phyloP scores from a whole-genome alignment of 495 filamentous ascomycete species.

The Penicillium odoratum region DNA sequence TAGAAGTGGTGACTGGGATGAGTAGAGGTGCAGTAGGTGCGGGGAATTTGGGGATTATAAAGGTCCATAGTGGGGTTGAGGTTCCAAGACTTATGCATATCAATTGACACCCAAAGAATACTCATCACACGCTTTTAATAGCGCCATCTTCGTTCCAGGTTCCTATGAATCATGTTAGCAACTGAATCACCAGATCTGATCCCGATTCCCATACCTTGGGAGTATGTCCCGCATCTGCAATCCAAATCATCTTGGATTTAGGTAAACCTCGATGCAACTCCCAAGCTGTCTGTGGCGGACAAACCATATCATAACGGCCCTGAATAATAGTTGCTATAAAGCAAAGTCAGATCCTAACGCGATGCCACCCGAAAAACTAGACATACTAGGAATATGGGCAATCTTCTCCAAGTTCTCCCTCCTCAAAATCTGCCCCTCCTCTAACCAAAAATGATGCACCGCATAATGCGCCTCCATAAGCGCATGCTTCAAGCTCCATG shows the following conservation, averaged over 20 bases:
- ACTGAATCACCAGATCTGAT: not conserved
- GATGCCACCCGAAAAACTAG: not conserved
- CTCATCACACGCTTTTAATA: slow-evolving; percentile 23
- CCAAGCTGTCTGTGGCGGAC: slow-evolving; percentile 41
- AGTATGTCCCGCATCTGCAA: slow-evolving; percentile 37
- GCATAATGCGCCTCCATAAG: slow-evolving; percentile 42
- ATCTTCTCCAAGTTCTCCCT: slow-evolving; percentile 36
- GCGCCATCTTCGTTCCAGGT: slow-evolving; percentile 17
- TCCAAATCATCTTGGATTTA: slow-evolving; percentile 35
- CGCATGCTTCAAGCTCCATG: slow-evolving; percentile 38
- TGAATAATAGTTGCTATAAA: slow-evolving; percentile 36
- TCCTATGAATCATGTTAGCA: slow-evolving; percentile 12
- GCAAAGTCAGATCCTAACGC: not conserved
- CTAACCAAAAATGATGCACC: slow-evolving; percentile 38
- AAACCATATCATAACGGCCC: slow-evolving; percentile 46
- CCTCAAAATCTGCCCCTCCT: slow-evolving; percentile 37
- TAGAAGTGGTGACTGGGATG: not conserved
- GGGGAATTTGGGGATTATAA: not conserved
- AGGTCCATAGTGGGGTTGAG: not conserved
- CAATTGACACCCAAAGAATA: slow-evolving; percentile 11
- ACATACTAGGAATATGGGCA: slow-evolving; percentile 38
- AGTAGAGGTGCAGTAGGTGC: not conserved
- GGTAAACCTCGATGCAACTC: slow-evolving; percentile 40
- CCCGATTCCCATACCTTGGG: slow-evolving; percentile 13
- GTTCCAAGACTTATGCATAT: not conserved